Base-by-base conservation (phyloP, 2,329 filamentous ascomycete species). In the Sporothrix euskadiensis region DNA sequence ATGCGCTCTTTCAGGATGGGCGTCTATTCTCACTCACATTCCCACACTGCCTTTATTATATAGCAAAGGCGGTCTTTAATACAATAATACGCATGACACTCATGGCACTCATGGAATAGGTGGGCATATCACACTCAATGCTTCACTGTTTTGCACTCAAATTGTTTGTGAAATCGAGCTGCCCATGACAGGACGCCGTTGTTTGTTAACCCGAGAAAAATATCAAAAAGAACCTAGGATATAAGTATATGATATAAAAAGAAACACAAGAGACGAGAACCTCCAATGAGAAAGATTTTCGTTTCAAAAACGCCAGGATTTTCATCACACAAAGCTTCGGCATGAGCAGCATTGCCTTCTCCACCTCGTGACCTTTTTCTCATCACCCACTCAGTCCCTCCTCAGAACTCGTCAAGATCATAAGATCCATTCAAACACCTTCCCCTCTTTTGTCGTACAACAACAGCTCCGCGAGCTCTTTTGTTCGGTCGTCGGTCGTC, bases 1-100 rank as follows among this genome's bases (percentile, higher is more conserved):
- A 59, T 59, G 14, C 7, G 56, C 56, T 30, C 30, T 35, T n/a
- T 16, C 12, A 6, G 56, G 9, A 59, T 14, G 44, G 30, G 61
- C 4, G 61, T 22, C 35, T 35, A 3, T 47, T 66, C 12, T 6
- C 14, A 47, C 26, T 22, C 39, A 63, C 14, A 16, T 47, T 30
- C 14, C 41, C 54, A 57, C 32, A 26, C 19, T 49, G 65, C 65
- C 26, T 68, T 35, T 35, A 35, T 52, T 16, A 6, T 19, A 47
- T 66, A 26, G 12, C 16, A 32, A 22, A 14, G 65, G 65, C 65
- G 32, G 32, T 68, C 44, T 22, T 22, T 68, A 68, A 68, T 68
- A 49, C 26, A 35, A 52, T 52, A 52, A 68, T 68, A 68, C 22
- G 35, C 65, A 68, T n/a, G 63, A 49, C 30, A n/a, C 52, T 52